Conservation (phyloP, 345 rosid species). For the Noccaea caerulescens region DNA sequence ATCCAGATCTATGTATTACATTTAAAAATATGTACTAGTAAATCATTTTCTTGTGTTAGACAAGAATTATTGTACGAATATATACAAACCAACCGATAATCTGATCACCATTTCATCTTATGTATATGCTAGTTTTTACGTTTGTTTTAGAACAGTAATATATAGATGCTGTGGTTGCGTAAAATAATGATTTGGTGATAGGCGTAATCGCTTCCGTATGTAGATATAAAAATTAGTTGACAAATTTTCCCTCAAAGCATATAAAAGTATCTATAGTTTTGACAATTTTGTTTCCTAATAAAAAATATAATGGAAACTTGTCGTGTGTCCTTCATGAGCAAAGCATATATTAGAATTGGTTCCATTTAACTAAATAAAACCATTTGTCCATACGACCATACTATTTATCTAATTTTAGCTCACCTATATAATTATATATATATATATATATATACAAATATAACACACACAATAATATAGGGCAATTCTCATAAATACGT, state of each 20-base stretch:
- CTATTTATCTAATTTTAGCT: background rate
- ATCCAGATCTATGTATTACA: background rate
- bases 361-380: background rate
- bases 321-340: constrained; percentile 19
- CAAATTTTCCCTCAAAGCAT: background rate
- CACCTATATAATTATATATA: background rate
- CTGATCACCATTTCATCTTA: background rate
- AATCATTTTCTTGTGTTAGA: background rate
- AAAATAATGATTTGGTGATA: background rate
- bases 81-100: background rate
- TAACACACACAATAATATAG: too few relatives aligned
- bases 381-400: background rate
- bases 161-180: constrained; percentile 3
- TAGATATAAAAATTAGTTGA: background rate
- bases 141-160: background rate
- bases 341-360: background rate
- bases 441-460: too few relatives aligned
- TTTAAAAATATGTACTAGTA: background rate
- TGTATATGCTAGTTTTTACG: background rate
- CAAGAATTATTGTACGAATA: background rate
- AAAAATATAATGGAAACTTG: background rate
- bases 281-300: constrained; percentile 12
- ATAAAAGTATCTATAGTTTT: constrained; percentile 13
- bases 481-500: too few relatives aligned
- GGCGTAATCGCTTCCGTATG: constrained; percentile 22